A percentile compares a stretch with the other conserved stretches of the same genome.
Conservation (phyloP, 371 early-diverging fungal genomes). For the Umbelopsis sp. region DNA sequence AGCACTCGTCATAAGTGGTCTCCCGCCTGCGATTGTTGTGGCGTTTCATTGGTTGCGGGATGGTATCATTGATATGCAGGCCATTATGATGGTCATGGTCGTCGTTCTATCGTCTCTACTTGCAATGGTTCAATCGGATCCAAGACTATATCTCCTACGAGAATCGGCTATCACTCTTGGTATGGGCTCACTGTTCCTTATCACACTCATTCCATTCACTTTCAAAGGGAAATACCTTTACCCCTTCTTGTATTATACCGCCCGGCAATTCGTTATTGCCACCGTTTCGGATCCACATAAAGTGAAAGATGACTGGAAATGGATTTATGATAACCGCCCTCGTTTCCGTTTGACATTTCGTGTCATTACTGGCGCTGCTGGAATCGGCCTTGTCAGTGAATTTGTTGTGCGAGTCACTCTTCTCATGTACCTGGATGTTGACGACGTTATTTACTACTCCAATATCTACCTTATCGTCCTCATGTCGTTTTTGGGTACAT, state of each 20-base stretch:
- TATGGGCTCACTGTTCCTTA: constrained; percentile 47
- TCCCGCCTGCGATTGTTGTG: constrained; percentile 45
- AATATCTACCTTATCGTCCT: constrained; percentile 46
- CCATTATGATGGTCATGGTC: constrained; percentile 46
- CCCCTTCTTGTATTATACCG: constrained; percentile 53
- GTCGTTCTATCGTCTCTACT: constrained; percentile 50
- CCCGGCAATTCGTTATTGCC: constrained; percentile 37
- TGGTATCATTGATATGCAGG: constrained; percentile 49
- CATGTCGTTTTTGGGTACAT: constrained; percentile 31
- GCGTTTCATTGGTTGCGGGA: constrained; percentile 36
- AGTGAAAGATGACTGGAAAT: constrained; percentile 43
- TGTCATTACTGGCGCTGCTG: constrained; percentile 42
- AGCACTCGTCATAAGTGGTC: constrained; percentile 46
- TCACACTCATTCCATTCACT: constrained; percentile 45
- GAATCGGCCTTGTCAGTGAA: constrained; percentile 48
- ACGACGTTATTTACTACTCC: constrained; percentile 46
- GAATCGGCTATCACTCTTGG: constrained; percentile 55
- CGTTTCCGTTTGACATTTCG: constrained; percentile 44
- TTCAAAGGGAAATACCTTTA: constrained; percentile 33
- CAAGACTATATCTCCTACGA: constrained; percentile 50
- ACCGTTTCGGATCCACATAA: constrained; percentile 31
- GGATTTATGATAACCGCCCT: constrained; percentile 43
- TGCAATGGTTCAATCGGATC: constrained; percentile 50
- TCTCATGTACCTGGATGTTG: constrained; percentile 39
- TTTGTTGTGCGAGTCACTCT: constrained; percentile 45